Base-by-base conservation (phyloP, 83 land plant species). In the Thuja plicata region DNA sequence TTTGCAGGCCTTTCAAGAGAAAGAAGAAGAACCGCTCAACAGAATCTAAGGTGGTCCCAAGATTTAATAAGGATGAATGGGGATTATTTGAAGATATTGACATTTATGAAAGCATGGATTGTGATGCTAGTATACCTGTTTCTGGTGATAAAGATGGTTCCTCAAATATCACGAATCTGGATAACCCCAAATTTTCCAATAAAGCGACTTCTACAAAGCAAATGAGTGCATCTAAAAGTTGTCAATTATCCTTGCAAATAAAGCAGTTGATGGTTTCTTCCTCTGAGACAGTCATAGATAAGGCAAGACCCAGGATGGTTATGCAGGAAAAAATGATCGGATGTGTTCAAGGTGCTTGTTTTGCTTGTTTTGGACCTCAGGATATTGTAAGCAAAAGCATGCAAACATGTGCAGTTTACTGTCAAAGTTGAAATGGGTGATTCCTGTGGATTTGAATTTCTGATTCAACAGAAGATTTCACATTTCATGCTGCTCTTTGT, bases 341-440 rank as follows among this genome's bases (percentile, higher is more conserved):
- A 34, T 34, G 32, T 34, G 71, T 86, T 35, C 62, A 86, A 57
- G 87, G 43, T 54, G 87, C 87, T 54, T 55, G 87, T 86, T 86
- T 86, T 57, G 55, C 87, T 86, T 86, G 40, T 55, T 57, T 86
- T 86, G 87, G 87, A 52, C 87, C 87, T 35, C 87, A 86, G 43
- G 87, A 86, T 86, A 57, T 35, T 71, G 87, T 86, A 55, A 57
- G 87, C 12, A 32, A 46, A 40, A 80, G 32, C 10, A 46, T n/a
- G 85, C 55, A 52, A 52, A 13, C 55, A 52, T 15, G 13, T 46
- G 27, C 2, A 6, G 38, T 81, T 41, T 45, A 46, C 15, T 27
- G 54, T 83, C 15, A 83, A 83, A 27, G 0, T n/a, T 83, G 30
- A 27, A n/a, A 41, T 83, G 54, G 85, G n/a, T n/a, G 1, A 43